Base-by-base conservation (phyloP, 306 rosid species). In the Fagus sylvatica region DNA sequence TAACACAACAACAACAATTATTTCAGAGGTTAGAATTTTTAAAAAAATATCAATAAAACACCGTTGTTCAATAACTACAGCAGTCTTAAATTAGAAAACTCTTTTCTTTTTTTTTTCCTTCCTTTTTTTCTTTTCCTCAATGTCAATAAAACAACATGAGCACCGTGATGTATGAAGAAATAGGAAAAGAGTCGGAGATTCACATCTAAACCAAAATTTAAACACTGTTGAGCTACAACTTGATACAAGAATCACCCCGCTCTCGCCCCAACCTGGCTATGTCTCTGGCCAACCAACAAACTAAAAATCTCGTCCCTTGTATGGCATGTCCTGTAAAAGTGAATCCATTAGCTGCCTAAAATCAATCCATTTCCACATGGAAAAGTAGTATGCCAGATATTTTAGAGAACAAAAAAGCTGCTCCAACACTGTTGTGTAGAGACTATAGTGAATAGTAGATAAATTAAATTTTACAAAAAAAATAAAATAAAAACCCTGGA, bases 241-340 rank as follows among this genome's bases (percentile, higher is more conserved):
- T 32, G 53, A 30, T 34, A 4, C 74, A 69, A 72, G 57, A 66
- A 74, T 81, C 83, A 62, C 79, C 82, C 76, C 77, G 75, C 69
- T 75, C 76, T 56, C 66, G 40, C 60, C 48, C 77, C 65, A n/a
- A 43, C 65, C 72, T 37, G 55, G 78, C 76, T 70, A 5, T 30
- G 46, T 80, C 55, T 39, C 60, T 77, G 6, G 37, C 85, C 83
- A 76, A 78, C 76, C 67, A 54, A 41, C 59, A 22, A 72, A 57
- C 89, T 83, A 95, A 82, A 87, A 92, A 7, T 94, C 96, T 39
- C 93, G 87, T 77, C 98, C 97, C 80, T 89, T 91, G 74, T 88
- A 91, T 4, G 89, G 92, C 78, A 89, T 88, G 80, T 95, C 98
- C 98, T 95, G 91, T 71, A 74, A 73, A 36, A 67, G 46, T 39